Evolutionary conservation across 306 rosid genomes (phyloP).

Genomic region (Medicago arabica): DNA sequence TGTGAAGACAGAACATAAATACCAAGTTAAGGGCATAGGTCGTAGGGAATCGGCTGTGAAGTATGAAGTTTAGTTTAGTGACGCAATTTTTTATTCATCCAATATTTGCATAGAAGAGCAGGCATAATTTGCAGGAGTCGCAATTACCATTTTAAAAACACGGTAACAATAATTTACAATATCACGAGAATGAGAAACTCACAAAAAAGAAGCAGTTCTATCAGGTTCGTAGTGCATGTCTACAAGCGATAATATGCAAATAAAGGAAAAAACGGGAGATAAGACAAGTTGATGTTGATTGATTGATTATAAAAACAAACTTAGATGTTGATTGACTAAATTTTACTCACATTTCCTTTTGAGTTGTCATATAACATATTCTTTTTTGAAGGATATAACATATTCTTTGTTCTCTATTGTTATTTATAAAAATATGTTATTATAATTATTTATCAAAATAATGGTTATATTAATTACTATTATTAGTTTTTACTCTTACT

Average conservation of each 20-base stretch:
- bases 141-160: not conserved
- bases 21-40: not conserved
- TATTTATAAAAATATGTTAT: too few species aligned
- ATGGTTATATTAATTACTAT: too few species aligned
- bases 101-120: not conserved
- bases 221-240: not conserved
- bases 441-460: too few species aligned
- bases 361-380: too few species aligned
- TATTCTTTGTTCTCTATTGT: too few species aligned
- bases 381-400: too few species aligned
- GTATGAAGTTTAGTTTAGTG: not conserved
- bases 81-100: not conserved
- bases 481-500: too few species aligned
- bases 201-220: not conserved
- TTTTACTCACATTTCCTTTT: too few species aligned
- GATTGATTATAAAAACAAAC: too few species aligned
- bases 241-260: not conserved
- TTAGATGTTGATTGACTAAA: too few species aligned
- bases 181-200: not conserved
- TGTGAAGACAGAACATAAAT: slow-evolving; percentile 37
- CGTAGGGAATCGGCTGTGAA: not conserved
- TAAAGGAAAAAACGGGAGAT: too few species aligned
- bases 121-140: not conserved
- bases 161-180: not conserved
- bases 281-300: too few species aligned